Conservation (phyloP, 768 basidiomycete genomes). For the Tricholomella constricta region DNA sequence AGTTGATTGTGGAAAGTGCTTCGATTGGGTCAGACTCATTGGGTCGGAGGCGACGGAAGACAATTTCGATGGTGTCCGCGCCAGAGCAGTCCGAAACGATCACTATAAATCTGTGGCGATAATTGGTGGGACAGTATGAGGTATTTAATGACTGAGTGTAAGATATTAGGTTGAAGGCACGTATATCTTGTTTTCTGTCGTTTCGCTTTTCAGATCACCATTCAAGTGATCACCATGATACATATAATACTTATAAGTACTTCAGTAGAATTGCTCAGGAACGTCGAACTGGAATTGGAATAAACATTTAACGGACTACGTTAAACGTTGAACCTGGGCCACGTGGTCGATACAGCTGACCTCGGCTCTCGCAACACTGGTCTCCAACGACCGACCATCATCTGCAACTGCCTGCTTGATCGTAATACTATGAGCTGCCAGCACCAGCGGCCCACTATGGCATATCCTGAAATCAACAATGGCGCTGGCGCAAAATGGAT, state of each 20-base stretch:
- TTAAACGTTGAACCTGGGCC: too few relatives aligned
- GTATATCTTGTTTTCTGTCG: neutral
- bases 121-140: constrained; percentile 10
- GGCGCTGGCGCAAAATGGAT: constrained; percentile 78
- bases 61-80: constrained; percentile 14
- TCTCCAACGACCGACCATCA: too few relatives aligned
- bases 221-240: neutral
- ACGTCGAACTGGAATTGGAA: too few relatives aligned
- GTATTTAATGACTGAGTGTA: neutral
- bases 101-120: constrained; percentile 1
- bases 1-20: constrained; percentile 15
- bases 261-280: too few relatives aligned
- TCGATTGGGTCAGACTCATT: constrained; percentile 14
- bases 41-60: constrained; percentile 16
- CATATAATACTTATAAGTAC: too few relatives aligned
- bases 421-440: constrained; percentile 10
- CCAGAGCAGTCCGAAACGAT: constrained; percentile 8
- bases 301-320: too few relatives aligned
- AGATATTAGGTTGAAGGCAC: constrained; percentile 1
- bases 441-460: neutral
- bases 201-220: neutral
- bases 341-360: too few relatives aligned
- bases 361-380: too few relatives aligned
- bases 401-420: too few relatives aligned
- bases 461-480: constrained; percentile 62